Base-by-base conservation (phyloP, 2,329 filamentous ascomycete genomes). In the Diplodia corticola region DNA sequence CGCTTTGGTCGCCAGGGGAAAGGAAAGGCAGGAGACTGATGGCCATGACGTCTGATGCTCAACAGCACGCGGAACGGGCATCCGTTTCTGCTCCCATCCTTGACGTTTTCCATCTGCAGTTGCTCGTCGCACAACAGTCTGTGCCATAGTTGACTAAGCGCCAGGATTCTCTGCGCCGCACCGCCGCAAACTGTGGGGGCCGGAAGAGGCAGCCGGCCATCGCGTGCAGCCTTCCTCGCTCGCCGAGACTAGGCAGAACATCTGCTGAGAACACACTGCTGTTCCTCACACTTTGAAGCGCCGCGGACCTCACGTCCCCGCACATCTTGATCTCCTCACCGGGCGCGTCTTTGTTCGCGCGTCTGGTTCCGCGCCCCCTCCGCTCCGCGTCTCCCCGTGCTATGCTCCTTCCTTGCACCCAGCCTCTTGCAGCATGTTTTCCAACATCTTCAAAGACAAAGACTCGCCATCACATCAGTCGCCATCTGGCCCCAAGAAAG, bases 391-490 rank as follows among this genome's bases (percentile, higher is more conserved):
- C 35, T 60, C 55, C 30, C 57, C 57, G 44, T 49, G 44, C 40
- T 48, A 48, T 48, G 55, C 55, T 33, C 24, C 15, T 17, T 22
- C n/a, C n/a, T 49, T 35, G 24, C 28, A 7, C 57, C 20, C 40
- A 24, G 5, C 35, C 40, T 35, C 40, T 20, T 49, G 40, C 63
- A 37, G 30, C 63, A 66, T 66, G 64, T 66, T 66, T n/a, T 66
- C 64, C 54, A 66, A 60, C 22, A 37, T 66, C 15, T 66, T 60
- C 53, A 65, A 65, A 51, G 64, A 65, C 63, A 49, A 44, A 13
- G 20, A 30, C 26, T 49, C 63, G 5, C 35, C 63, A 3, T 49
- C 51, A 17, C 40, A 46, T 12, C 57, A 59, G 10, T n/a, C 17
- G 2, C 28, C 35, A 2, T 51, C 46, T 10, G 35, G 60, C 60